These are phyloP conservation scores for Fusarium concolor DNA, from an alignment of 2,329 filamentous ascomycete species.

Conservation along the genomic window DNA sequence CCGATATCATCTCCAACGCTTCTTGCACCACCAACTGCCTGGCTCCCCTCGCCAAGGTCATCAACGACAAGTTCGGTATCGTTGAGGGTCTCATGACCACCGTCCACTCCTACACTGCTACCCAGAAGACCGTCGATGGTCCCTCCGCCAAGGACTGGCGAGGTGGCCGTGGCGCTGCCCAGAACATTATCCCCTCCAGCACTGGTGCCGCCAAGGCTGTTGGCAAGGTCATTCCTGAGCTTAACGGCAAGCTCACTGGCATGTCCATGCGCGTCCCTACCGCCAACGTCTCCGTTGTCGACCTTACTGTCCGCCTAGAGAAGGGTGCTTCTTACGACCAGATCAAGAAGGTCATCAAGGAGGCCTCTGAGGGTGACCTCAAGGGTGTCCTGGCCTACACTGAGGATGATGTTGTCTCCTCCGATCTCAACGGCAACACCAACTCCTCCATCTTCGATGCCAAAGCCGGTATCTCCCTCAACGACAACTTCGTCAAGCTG, in stretches of 20 bases:
- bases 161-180: conserved; percentile 97
- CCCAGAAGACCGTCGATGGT: conserved; percentile 99
- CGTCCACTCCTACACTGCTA: conserved; percentile 99
- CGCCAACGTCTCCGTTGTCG: conserved; percentile 98
- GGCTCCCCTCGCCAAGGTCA: conserved; percentile 98
- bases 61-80: conserved; percentile 98
- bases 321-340: conserved; percentile 88
- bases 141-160: conserved; percentile 99
- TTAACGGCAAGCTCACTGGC: conserved; percentile 99
- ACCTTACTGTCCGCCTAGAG: conserved; percentile 93
- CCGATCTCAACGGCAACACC: conserved; percentile 91
- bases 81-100: conserved; percentile 99
- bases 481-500: conserved; percentile 99
- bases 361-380: conserved; percentile 82
- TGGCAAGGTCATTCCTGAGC: conserved; percentile 97
- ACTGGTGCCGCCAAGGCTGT: conserved; percentile 99
- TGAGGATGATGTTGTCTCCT: conserved; percentile 96
- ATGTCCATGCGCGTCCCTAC: conserved; percentile 99
- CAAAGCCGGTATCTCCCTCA: conserved; percentile 98
- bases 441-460: conserved; percentile 99
- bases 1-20: conserved; percentile 97
- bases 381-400: conserved; percentile 96
- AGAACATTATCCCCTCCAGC: conserved; percentile 99
- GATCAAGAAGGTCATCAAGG: conserved; percentile 94
- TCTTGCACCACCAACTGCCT: conserved; percentile 99